Conservation (phyloP, 2,329 filamentous ascomycete species). For the Trichoderma sp. region DNA sequence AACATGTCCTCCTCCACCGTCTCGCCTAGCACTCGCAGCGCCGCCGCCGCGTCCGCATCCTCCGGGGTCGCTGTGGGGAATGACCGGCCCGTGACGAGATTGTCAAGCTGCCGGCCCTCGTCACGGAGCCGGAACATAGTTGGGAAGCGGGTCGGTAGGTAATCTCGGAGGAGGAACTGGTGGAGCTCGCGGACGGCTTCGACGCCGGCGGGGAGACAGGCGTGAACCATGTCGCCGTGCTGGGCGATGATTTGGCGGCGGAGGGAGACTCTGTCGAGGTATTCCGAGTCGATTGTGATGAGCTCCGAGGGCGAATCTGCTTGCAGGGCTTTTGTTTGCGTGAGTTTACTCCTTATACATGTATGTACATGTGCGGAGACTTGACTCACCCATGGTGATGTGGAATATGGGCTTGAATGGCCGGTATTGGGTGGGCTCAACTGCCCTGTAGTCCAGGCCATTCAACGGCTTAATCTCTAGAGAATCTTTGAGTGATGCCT, state of each 20-base stretch:
- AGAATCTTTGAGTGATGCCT: background rate
- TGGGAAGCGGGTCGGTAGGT: conserved; percentile 51
- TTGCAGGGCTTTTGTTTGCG: conserved; percentile 36
- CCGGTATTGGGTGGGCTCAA: conserved; percentile 40
- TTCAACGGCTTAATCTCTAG: conserved; percentile 27
- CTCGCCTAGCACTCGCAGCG: conserved; percentile 45
- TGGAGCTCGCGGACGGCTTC: conserved; percentile 49
- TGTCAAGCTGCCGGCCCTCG: conserved; percentile 36
- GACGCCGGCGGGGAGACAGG: conserved; percentile 40
- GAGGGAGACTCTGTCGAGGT: conserved; percentile 43
- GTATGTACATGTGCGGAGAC: background rate
- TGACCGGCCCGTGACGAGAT: conserved; percentile 37
- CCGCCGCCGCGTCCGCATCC: conserved; percentile 30
- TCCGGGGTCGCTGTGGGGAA: conserved; percentile 32
- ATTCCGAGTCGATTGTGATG: conserved; percentile 52
- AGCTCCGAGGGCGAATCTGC: conserved; percentile 47
- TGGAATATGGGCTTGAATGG: conserved; percentile 54
- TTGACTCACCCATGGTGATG: conserved; percentile 51
- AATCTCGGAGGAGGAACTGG: conserved; percentile 44
- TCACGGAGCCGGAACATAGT: conserved; percentile 43
- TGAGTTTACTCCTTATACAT: background rate
- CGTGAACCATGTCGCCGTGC: conserved; percentile 42
- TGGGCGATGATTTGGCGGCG: conserved; percentile 40
- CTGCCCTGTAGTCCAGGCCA: conserved; percentile 41
- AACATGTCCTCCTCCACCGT: conserved; percentile 57